Base-by-base conservation (phyloP, 495 filamentous ascomycete species). In the Daldinia decipiens region DNA sequence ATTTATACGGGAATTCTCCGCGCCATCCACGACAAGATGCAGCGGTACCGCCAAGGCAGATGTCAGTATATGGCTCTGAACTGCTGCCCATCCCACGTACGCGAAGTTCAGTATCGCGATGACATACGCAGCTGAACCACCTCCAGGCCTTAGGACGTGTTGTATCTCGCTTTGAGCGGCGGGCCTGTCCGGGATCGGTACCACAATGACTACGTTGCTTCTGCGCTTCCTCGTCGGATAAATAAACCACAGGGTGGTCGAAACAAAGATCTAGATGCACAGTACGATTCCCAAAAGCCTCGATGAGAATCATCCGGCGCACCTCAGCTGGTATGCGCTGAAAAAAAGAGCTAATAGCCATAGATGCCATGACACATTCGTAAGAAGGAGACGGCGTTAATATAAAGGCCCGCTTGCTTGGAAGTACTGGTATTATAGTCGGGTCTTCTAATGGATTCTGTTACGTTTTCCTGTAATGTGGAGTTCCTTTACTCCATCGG, bases 401-500 rank as follows among this genome's bases (percentile, higher is more conserved):
- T 15, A n/a, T 40, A 15, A 40, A 40, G n/a, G 15, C 13, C 6
- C 39, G 15, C 39, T 40, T 40, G 39, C 39, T 40, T n/a, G 39
- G 39, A 17, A 40, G 39, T 7, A 17, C 39, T 1, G n/a, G 39
- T 40, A 6, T 40, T 40, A 40, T 40, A 40, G 39, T 40, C n/a
- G 39, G 39, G 6, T 40, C 39, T 40, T 17, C 39, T 17, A 40
- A 40, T 17, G 39, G 1, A 17, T 17, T 40, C 17, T 17, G 4
- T 15, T 40, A 6, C n/a, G 7, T 40, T 13, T 40, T 17, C 7
- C n/a, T 40, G 5, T 17, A 17, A 40, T 40, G 39, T 40, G 13
- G 39, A 40, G 39, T 40, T 40, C 39, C 39, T 17, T 40, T 40
- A n/a, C 39, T 40, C 39, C 39, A 15, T 40, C 39, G 39, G 39